Conservation (phyloP, 441 rosid species). For the Croton laevigatus region DNA sequence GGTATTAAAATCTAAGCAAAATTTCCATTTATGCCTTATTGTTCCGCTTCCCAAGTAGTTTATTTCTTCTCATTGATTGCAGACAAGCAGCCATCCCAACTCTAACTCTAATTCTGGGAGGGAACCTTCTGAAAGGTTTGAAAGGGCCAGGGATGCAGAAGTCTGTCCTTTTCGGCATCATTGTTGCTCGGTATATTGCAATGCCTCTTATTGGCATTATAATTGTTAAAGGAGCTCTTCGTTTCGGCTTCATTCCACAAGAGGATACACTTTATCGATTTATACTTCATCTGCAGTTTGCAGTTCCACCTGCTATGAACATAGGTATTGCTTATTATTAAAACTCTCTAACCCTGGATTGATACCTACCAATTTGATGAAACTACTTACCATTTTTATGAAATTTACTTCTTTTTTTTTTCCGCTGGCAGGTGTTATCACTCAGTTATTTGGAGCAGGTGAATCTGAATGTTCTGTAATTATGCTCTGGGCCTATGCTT, state of each 20-base stretch:
- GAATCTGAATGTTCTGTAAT: constrained; percentile 54
- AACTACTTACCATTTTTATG: too few species aligned
- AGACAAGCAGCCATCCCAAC: constrained; percentile 78
- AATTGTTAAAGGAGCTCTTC: constrained; percentile 45
- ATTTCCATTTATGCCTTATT: neutral
- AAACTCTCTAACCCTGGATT: neutral
- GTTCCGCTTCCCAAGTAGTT: neutral
- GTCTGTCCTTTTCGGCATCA: constrained; percentile 47
- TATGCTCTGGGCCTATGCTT: constrained; percentile 48
- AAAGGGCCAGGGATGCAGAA: constrained; percentile 41
- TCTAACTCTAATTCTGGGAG: constrained; percentile 67
- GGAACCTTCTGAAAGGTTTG: constrained; percentile 69
- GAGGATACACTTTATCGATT: constrained; percentile 51
- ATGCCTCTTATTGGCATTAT: constrained; percentile 60
- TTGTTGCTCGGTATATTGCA: constrained; percentile 47
- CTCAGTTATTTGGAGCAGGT: constrained; percentile 51
- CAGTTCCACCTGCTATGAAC: constrained; percentile 56
- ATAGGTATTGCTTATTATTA: constrained; percentile 27
- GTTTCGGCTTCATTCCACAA: constrained; percentile 33
- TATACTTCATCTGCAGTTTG: constrained; percentile 50
- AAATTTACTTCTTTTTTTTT: neutral
- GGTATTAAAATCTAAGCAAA: constrained; percentile 36
- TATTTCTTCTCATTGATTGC: constrained; percentile 11
- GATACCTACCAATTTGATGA: too few species aligned
- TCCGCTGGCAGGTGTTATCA: constrained; percentile 41